These are phyloP conservation scores for Fusarium heterosporum DNA, from an alignment of 2,329 filamentous ascomycete genomes.

Conservation along the genomic window DNA sequence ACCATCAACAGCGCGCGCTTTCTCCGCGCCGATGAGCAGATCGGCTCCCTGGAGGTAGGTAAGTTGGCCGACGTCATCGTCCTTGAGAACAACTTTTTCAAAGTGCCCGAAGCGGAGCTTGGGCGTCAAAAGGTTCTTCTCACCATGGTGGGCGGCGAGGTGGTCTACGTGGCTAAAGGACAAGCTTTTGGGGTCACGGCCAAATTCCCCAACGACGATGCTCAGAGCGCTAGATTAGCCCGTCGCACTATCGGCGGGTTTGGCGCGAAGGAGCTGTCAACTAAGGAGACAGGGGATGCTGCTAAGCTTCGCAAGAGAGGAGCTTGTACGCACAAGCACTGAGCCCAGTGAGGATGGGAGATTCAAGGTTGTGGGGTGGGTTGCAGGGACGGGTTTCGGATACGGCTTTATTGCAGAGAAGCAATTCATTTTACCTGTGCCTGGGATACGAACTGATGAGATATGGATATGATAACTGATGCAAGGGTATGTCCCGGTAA, in stretches of 20 bases:
- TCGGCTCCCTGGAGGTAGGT: slow-evolving; percentile 45
- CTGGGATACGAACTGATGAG: no score
- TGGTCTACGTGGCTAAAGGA: slow-evolving; percentile 44
- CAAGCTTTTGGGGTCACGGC: slow-evolving; percentile 39
- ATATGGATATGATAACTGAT: neutral
- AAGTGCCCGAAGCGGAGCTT: slow-evolving; percentile 41
- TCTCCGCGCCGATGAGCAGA: slow-evolving; percentile 42
- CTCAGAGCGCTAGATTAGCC: slow-evolving; percentile 22
- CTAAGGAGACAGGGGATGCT: slow-evolving; percentile 14
- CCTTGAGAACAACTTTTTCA: slow-evolving; percentile 44
- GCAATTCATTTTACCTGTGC: no score
- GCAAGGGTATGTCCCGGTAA: neutral
- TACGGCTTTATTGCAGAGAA: neutral
- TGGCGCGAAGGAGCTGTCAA: slow-evolving; percentile 22
- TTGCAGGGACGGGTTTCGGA: neutral
- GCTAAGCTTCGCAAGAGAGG: slow-evolving; percentile 38
- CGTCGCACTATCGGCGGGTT: slow-evolving; percentile 40
- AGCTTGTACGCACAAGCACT: slow-evolving; percentile 37
- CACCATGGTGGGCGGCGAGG: slow-evolving; percentile 46
- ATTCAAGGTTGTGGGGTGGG: neutral
- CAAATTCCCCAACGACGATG: slow-evolving; percentile 44
- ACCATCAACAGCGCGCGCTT: slow-evolving; percentile 43
- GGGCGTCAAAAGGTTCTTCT: slow-evolving; percentile 43
- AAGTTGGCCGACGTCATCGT: slow-evolving; percentile 46
- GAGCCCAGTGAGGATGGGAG: no score